Evolutionary conservation across 2,329 filamentous ascomycete genomes (phyloP).

Genomic region (Ilyonectria sp.): DNA sequence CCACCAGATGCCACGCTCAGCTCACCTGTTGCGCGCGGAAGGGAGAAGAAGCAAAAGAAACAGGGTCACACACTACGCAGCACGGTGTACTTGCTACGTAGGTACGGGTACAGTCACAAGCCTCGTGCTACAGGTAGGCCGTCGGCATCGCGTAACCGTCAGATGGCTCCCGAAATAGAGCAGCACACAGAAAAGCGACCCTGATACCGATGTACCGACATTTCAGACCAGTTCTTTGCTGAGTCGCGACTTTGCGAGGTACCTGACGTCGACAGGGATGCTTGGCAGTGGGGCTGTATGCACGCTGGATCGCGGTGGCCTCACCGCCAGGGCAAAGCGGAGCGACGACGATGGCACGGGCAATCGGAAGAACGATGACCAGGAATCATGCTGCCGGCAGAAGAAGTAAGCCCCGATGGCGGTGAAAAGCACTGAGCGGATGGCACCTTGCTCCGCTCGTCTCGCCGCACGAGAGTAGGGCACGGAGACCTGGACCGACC

Average conservation of each 20-base stretch:
- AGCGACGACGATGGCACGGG: constrained; percentile 21
- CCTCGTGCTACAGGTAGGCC: constrained; percentile 6
- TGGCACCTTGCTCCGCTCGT: neutral
- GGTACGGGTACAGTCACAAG: constrained; percentile 2
- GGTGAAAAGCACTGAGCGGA: constrained; percentile 14
- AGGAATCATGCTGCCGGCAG: constrained; percentile 21
- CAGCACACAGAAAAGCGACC: neutral
- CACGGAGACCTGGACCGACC: constrained; percentile 1
- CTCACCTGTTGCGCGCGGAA: neutral
- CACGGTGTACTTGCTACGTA: neutral
- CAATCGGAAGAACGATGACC: constrained; percentile 17
- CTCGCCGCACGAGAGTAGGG: neutral
- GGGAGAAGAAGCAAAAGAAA: neutral
- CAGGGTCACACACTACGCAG: neutral
- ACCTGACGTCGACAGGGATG: constrained; percentile 15
- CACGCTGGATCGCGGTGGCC: constrained; percentile 30
- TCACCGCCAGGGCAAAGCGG: constrained; percentile 32
- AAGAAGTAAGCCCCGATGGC: constrained; percentile 8
- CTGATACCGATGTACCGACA: neutral
- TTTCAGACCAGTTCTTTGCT: constrained; percentile 10
- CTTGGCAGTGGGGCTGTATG: constrained; percentile 27
- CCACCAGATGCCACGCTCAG: neutral
- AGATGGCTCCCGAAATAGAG: constrained; percentile 23
- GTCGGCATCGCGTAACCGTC: constrained; percentile 16
- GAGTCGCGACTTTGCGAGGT: neutral